Conservation (phyloP, 805 yeast genomes). For the Barnettozyma botsteinii region DNA sequence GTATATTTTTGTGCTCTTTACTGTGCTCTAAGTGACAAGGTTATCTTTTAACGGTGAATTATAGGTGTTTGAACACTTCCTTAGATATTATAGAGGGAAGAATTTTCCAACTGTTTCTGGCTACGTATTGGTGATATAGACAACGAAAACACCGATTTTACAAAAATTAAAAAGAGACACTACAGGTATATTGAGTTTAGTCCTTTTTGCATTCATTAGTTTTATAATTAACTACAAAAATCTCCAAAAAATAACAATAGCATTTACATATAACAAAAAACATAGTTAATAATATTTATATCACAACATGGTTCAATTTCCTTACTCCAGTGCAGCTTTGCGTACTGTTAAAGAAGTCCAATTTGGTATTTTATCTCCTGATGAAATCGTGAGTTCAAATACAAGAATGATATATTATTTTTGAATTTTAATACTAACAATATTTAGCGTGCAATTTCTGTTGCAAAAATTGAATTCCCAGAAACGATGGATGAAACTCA, state of each 20-base stretch:
- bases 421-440: conserved; percentile 15
- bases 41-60: neutral
- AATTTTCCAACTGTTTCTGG: neutral
- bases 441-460: conserved; percentile 80
- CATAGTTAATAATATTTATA: conserved; percentile 1
- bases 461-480: conserved; percentile 96
- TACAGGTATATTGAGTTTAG: neutral
- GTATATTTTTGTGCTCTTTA: neutral
- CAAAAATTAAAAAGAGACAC: neutral
- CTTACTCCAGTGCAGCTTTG: conserved; percentile 97
- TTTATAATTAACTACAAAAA: conserved; percentile 3
- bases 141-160: neutral
- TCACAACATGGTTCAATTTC: conserved; percentile 47
- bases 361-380: conserved; percentile 96
- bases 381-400: conserved; percentile 59
- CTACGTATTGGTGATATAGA: no score
- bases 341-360: conserved; percentile 97
- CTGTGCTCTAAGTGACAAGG: neutral
- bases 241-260: conserved; percentile 6
- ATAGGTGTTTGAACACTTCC: neutral
- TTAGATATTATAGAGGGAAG: conserved; percentile 1
- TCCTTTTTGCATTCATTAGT: neutral
- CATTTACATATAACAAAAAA: neutral
- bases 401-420: conserved; percentile 11
- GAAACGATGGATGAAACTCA: conserved; percentile 99